Evolutionary conservation across 2,329 filamentous ascomycete species (phyloP).

Genomic region (Penicillium fuscoglaucum): DNA sequence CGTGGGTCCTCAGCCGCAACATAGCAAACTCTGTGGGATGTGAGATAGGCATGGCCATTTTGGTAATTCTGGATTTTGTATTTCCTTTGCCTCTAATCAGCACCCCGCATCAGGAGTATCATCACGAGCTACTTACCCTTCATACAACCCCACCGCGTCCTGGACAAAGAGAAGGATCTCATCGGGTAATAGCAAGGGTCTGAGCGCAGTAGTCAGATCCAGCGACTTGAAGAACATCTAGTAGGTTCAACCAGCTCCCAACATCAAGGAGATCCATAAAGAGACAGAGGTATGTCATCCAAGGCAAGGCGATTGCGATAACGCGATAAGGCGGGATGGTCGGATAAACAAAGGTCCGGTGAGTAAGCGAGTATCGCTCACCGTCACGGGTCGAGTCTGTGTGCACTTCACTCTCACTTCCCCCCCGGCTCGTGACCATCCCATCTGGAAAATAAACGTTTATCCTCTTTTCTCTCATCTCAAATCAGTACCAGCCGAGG

Average conservation of each 20-base stretch:
- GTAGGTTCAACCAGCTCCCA: slow-evolving; percentile 43
- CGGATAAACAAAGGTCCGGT: slow-evolving; percentile 14
- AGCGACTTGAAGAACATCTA: slow-evolving; percentile 97
- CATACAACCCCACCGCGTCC: slow-evolving; percentile 94
- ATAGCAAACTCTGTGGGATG: slow-evolving; percentile 93
- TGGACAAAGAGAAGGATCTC: slow-evolving; percentile 95
- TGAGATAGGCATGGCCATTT: slow-evolving; percentile 94
- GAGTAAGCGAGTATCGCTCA: slow-evolving; percentile 12
- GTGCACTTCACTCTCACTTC: not conserved
- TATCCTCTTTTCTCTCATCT: not conserved
- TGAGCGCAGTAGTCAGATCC: slow-evolving; percentile 92
- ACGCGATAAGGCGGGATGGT: slow-evolving; percentile 8
- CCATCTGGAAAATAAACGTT: slow-evolving; percentile 3
- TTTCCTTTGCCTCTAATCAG: slow-evolving; percentile 60
- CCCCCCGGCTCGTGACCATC: not conserved
- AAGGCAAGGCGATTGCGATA: slow-evolving; percentile 15
- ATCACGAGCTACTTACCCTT: slow-evolving; percentile 67
- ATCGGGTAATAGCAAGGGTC: slow-evolving; percentile 87
- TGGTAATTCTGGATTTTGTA: slow-evolving; percentile 93
- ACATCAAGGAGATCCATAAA: slow-evolving; percentile 15
- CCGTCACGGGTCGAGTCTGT: slow-evolving; percentile 6
- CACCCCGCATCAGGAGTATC: slow-evolving; percentile 19
- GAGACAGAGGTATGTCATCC: not conserved
- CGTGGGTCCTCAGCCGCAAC: slow-evolving; percentile 85
- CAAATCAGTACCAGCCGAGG: slow-evolving; percentile 3